Evolutionary conservation across 495 filamentous ascomycete genomes (phyloP).

Genomic region (Penicillium silybi): DNA sequence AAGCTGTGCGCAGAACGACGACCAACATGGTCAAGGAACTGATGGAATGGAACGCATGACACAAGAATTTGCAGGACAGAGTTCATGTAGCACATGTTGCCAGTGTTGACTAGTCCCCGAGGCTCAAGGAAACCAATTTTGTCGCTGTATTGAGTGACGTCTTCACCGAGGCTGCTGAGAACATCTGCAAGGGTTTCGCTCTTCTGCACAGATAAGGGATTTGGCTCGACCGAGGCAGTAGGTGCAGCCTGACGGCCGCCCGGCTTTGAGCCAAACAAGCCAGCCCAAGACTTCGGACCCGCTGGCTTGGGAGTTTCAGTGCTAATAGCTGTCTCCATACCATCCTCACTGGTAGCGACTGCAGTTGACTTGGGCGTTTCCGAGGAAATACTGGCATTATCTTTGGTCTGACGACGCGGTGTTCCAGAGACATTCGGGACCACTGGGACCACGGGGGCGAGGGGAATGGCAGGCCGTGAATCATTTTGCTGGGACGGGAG

Average conservation of each 20-base stretch:
- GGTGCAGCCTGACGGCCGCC: conserved; percentile 24
- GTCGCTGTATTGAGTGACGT: conserved; percentile 50
- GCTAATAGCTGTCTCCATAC: conserved; percentile 16
- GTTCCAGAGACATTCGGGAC: conserved; percentile 53
- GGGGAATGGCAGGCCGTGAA: conserved; percentile 48
- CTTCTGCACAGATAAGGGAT: conserved; percentile 48
- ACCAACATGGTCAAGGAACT: conserved; percentile 83
- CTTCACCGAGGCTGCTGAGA: conserved; percentile 59
- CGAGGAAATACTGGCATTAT: conserved; percentile 35
- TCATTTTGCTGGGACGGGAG: conserved; percentile 41
- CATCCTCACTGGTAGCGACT: conserved; percentile 16
- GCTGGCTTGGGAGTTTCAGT: conserved; percentile 32
- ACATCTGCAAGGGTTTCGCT: conserved; percentile 67
- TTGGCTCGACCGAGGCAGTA: conserved; percentile 33
- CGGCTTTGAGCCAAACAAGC: conserved; percentile 59
- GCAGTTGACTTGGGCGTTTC: conserved; percentile 34
- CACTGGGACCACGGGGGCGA: conserved; percentile 65
- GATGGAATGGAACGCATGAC: conserved; percentile 90
- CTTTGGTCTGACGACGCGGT: conserved; percentile 39
- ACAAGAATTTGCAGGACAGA: conserved; percentile 93
- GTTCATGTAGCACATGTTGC: conserved; percentile 99
- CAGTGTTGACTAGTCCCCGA: conserved; percentile 92
- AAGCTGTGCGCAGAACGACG: conserved; percentile 84
- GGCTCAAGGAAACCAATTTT: conserved; percentile 86
- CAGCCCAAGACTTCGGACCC: conserved; percentile 72